phyloP scores from a whole-genome alignment of 169 alveolate species.

The Plasmodium vinckei region DNA sequence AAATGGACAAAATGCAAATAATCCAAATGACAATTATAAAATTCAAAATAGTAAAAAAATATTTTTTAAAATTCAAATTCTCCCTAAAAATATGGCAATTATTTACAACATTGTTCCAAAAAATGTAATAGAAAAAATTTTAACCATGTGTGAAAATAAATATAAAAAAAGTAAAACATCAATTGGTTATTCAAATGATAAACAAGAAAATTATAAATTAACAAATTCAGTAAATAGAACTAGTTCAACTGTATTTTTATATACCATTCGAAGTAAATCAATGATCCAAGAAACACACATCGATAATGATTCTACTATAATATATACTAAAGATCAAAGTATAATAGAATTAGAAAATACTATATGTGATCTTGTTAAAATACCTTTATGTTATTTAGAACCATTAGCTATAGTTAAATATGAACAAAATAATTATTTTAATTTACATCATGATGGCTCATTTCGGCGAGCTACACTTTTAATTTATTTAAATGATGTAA shows the following conservation, averaged over 20 bases:
- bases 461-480: conserved; percentile 83
- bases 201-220: conserved; percentile 68
- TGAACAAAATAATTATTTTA: conserved; percentile 83
- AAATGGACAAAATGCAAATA: conserved; percentile 8
- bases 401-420: conserved; percentile 86
- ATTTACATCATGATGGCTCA: conserved; percentile 86
- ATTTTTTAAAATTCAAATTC: conserved; percentile 58
- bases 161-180: conserved; percentile 72
- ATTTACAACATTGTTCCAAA: conserved; percentile 41
- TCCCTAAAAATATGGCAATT: conserved; percentile 46
- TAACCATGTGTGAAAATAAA: conserved; percentile 49
- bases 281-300: conserved; percentile 32
- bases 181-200: conserved; percentile 50
- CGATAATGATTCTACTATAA: conserved; percentile 32
- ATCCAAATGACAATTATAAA: conserved; percentile 15
- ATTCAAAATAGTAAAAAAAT: conserved; percentile 34
- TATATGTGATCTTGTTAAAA: conserved; percentile 55
- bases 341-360: conserved; percentile 73
- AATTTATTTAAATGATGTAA: conserved; percentile 83
- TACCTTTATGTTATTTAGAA: conserved; percentile 79
- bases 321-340: conserved; percentile 72
- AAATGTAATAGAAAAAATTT: conserved; percentile 54
- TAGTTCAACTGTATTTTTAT: conserved; percentile 68
- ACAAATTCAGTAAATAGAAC: conserved; percentile 42
- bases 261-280: conserved; percentile 45